A percentile compares a stretch with the other conserved stretches of the same genome.
Conservation (phyloP, 2,329 filamentous ascomycete genomes). For the Pyricularia grisea region DNA sequence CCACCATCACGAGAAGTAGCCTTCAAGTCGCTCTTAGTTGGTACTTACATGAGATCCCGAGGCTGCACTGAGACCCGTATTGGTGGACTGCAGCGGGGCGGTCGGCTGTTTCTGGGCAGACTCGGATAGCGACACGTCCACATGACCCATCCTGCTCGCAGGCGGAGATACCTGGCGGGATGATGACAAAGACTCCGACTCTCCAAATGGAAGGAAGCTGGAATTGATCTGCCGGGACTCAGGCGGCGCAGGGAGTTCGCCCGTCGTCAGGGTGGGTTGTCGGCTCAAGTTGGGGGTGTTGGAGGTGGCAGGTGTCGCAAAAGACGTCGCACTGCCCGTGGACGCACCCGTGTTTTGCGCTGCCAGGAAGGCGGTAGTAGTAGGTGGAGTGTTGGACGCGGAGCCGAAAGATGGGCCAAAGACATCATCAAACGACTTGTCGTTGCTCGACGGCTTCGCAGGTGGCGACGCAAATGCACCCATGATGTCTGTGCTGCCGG, state of each 20-base stretch:
- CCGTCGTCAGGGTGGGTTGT: constrained; percentile 41
- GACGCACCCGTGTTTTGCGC: constrained; percentile 50
- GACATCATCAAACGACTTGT: constrained; percentile 75
- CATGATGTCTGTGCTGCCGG: constrained; percentile 51
- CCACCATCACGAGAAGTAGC: background rate
- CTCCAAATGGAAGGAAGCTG: constrained; percentile 62
- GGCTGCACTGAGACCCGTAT: constrained; percentile 24
- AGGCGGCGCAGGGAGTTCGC: constrained; percentile 55
- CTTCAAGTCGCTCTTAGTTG: background rate
- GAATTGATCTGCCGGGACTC: constrained; percentile 72
- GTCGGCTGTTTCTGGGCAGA: constrained; percentile 13
- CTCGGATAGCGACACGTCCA: constrained; percentile 20
- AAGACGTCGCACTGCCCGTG: constrained; percentile 43
- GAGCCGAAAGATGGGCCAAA: constrained; percentile 53
- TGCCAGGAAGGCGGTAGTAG: constrained; percentile 50
- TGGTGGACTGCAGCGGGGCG: constrained; percentile 25
- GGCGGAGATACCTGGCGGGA: constrained; percentile 72
- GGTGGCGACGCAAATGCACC: constrained; percentile 39
- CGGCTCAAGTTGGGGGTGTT: constrained; percentile 55
- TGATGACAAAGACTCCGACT: constrained; percentile 62
- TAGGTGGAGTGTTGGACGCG: constrained; percentile 30
- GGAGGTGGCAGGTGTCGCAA: constrained; percentile 41
- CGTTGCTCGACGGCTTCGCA: constrained; percentile 34
- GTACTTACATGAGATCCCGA: constrained; percentile 11
- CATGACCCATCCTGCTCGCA: constrained; percentile 52